Base-by-base conservation (phyloP, 2,329 filamentous ascomycete genomes). In the Colletotrichum karsti region DNA sequence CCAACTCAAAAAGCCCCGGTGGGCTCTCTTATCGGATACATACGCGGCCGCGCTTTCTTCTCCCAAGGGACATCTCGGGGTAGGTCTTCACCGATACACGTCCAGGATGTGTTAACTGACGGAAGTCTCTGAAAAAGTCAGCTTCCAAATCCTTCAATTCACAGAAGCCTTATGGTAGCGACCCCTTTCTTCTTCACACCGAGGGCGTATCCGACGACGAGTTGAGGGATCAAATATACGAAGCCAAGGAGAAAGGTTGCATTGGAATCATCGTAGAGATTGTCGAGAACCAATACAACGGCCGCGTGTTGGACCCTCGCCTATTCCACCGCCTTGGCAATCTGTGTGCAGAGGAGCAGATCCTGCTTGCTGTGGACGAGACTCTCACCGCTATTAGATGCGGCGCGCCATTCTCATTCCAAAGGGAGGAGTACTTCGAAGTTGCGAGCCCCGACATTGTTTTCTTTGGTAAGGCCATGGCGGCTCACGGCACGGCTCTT, bases 351-450 rank as follows among this genome's bases (percentile, higher is more conserved):
- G 61, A 65, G 41, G 61, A 71, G 48, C 48, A 62, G 2, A 46
- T 74, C 2, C 57, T 74, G 7, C 63, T 74, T 12, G 69, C 70
- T 20, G 67, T 72, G 2, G 73, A 74, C 33, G 72, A 74, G 67
- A 74, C 71, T 2, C 70, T 73, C 39, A 73, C 73, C 3, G 73
- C 73, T 0, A 70, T 74, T 46, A 68, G 73, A 2, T 74, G 73
- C 9, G 73, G 73, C 53, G 67, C 72, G 9, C 76, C 74, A 18
- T 79, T 78, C 63, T 22, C 71, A 5, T 74, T 74, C 39, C 73
- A 73, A 59, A 54, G 73, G 15, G 70, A 71, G 15, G 73, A 74
- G 35, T 74, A 74, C 48, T 57, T 57, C 7, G 37, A 60, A 2
- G 4, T 64, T 2, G 66, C 57, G 8, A 50, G 50, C 7, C 72